These are phyloP conservation scores for Plectranthus barbatus DNA, from an alignment of 257 asterid genomes.

Conservation along the genomic window DNA sequence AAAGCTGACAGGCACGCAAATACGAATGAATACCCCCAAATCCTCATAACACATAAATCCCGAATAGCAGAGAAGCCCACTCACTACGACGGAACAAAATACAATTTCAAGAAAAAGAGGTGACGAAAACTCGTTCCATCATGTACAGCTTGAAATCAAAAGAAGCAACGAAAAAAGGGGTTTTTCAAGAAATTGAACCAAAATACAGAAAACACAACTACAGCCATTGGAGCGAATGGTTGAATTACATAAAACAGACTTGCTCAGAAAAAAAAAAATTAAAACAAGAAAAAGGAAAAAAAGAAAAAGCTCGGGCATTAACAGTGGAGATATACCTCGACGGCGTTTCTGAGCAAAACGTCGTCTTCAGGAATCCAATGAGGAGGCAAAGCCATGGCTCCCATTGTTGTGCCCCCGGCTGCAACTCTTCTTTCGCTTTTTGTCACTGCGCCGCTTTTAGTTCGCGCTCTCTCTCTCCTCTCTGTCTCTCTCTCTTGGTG, in stretches of 20 bases:
- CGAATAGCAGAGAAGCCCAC: neutral
- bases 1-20: neutral
- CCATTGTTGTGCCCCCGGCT: conserved; percentile 41
- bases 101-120: conserved; percentile 5
- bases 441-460: conserved; percentile 26
- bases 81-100: neutral
- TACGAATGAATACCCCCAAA: neutral
- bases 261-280: neutral
- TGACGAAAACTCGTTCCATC: neutral
- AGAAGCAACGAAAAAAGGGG: neutral
- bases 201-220: neutral
- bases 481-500: neutral
- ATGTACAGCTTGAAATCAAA: conserved; percentile 6
- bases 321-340: conserved; percentile 43
- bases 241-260: neutral
- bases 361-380: conserved; percentile 62
- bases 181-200: conserved; percentile 6
- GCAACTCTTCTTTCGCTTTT: conserved; percentile 10
- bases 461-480: too few species aligned
- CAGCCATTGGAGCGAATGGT: neutral
- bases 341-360: conserved; percentile 50
- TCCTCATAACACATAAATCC: neutral
- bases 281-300: too few species aligned
- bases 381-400: conserved; percentile 42
- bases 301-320: neutral